Percentiles rank a stretch among this genome's conserved stretches.
phyloP scores from a whole-genome alignment of 2,329 filamentous ascomycete genomes.

The Pseudogymnoascus sp. region DNA sequence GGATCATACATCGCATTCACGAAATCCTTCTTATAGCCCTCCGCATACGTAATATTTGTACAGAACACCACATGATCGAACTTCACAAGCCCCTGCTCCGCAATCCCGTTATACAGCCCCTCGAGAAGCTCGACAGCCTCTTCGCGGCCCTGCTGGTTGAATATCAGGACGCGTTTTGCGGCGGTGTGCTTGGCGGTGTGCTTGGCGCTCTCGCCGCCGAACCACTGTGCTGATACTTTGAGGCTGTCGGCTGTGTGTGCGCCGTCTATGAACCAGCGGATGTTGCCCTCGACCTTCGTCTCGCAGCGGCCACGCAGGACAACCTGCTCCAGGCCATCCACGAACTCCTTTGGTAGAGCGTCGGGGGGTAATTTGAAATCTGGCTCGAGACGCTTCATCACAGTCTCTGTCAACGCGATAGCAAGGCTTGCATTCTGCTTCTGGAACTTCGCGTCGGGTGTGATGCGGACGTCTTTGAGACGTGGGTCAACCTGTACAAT shows the following conservation, averaged over 20 bases:
- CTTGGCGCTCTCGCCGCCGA: conserved; percentile 42
- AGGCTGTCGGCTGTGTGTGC: conserved; percentile 91
- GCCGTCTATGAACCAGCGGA: conserved; percentile 85
- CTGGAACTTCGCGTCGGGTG: conserved; percentile 44
- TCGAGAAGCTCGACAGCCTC: conserved; percentile 52
- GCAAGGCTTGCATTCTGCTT: conserved; percentile 52
- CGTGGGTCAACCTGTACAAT: conserved; percentile 34
- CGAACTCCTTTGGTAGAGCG: conserved; percentile 17
- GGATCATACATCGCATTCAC: conserved; percentile 17
- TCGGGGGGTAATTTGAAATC: neutral
- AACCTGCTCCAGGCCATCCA: conserved; percentile 61
- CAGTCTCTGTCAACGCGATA: conserved; percentile 38
- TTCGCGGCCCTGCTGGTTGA: conserved; percentile 88
- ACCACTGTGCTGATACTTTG: conserved; percentile 74
- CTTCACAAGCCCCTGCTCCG: conserved; percentile 28
- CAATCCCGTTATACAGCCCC: conserved; percentile 51
- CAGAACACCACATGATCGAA: conserved; percentile 76
- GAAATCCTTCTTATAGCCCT: conserved; percentile 48
- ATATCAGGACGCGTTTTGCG: conserved; percentile 51
- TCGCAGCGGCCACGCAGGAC: conserved; percentile 75
- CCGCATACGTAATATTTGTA: conserved; percentile 59
- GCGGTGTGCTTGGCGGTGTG: conserved; percentile 36
- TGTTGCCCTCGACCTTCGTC: conserved; percentile 43
- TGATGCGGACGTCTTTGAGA: conserved; percentile 25
- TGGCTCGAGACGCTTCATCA: neutral